Base-by-base conservation (phyloP, 129 eudicot species). In the Centrapalus pauciflorus region DNA sequence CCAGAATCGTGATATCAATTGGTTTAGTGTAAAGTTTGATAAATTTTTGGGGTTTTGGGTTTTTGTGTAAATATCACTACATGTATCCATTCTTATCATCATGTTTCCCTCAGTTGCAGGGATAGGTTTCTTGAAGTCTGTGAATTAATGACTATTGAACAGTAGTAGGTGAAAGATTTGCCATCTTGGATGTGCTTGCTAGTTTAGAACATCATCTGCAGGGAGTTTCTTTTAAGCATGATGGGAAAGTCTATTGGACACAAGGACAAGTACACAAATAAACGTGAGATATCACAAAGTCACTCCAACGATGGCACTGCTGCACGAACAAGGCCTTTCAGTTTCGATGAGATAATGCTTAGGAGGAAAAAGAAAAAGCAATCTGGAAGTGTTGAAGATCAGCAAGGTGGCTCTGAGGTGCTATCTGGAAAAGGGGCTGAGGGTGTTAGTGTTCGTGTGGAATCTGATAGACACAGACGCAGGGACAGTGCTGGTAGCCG, bases 281-380 rank as follows among this genome's bases (percentile, higher is more conserved):
- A 38, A 66, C 37, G 78, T 50, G 81, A 75, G 69, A 32, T 67
- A 34, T 64, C 73, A 12, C 74, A 32, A 54, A 83, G 71, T 84
- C 52, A 65, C 50, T 30, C 25, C 30, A 29, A 62, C 61, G 88
- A 69, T 27, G 95, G 90, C 49, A 89, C 93, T 69, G 76, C 97
- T 64, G 99, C 99, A 2, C 80, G 99, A 65, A 94, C 99, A 12
- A 82, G 99, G 58, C 93, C 99, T 12, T 69, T 82, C 32, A 94
- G 90, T 74, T 94, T 59, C 66, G 95, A 89, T 33, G 95, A 94
- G 50, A 81, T 94, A 48, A 89, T 94, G 99, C 86, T 65, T 64
- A 76, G 71, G 77, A 80, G 99, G 64, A 78, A 78, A 78, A 77
- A 33, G n/a, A 94, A 75, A 74, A 82, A 66, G 38, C 73, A 73